phyloP scores from a whole-genome alignment of 2,329 filamentous ascomycete genomes.

The Pseudocercospora pini-densiflorae region DNA sequence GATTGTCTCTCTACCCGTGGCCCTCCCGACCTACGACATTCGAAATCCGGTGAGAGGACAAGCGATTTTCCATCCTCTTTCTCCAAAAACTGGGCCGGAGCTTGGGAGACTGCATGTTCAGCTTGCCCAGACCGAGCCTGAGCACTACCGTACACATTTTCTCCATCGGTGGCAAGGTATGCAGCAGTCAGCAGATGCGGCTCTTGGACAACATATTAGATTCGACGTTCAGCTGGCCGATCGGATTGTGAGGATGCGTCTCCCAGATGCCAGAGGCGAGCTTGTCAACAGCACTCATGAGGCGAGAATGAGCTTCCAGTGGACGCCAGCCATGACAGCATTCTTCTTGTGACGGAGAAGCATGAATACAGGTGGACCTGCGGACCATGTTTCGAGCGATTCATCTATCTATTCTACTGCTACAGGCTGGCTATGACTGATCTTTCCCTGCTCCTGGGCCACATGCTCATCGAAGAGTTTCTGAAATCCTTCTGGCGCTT shows the following conservation, averaged over 20 bases:
- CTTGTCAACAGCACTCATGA: neutral
- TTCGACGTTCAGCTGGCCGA: neutral
- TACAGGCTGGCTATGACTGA: neutral
- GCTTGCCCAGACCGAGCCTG: constrained; percentile 10
- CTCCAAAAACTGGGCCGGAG: constrained; percentile 4
- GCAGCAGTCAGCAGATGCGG: neutral
- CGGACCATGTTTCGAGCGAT: neutral
- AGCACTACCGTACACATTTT: constrained; percentile 13
- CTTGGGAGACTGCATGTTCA: constrained; percentile 2
- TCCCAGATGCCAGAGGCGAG: constrained; percentile 8
- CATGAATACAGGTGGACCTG: too few relatives aligned
- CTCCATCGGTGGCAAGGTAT: constrained; percentile 12
- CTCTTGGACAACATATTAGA: neutral
- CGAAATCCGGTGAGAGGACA: constrained; percentile 18
- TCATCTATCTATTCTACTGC: neutral
- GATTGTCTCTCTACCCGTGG: constrained; percentile 19
- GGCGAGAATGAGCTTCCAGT: constrained; percentile 9
- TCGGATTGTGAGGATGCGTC: constrained; percentile 8
- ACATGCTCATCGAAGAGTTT: neutral
- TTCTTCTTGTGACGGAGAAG: neutral
- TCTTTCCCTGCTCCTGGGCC: neutral
- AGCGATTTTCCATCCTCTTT: constrained; percentile 17
- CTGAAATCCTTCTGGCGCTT: constrained; percentile 19
- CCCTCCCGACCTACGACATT: constrained; percentile 23
- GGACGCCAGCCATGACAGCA: constrained; percentile 8